These are phyloP conservation scores for Alternaria sp. DNA, from an alignment of 2,329 filamentous ascomycete genomes.

Conservation along the genomic window DNA sequence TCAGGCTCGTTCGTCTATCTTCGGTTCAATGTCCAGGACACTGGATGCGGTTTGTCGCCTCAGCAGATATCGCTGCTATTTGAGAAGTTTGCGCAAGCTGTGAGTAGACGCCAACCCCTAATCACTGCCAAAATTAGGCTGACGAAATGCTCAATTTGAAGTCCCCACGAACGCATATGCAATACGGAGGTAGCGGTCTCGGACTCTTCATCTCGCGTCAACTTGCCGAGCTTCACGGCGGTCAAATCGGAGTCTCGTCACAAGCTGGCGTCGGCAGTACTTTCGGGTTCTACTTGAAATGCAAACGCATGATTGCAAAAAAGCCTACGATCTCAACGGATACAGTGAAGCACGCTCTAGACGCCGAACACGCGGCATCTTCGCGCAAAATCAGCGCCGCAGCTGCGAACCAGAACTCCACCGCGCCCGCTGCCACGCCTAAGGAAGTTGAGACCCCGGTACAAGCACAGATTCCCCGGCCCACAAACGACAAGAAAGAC, in stretches of 20 bases:
- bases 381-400: neutral
- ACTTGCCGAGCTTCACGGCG: conserved; percentile 46
- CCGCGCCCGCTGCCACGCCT: neutral
- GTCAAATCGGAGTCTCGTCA: conserved; percentile 44
- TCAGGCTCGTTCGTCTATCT: conserved; percentile 36
- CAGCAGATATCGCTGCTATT: conserved; percentile 44
- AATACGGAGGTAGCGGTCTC: conserved; percentile 46
- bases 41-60: conserved; percentile 38
- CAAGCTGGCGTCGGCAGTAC: conserved; percentile 39
- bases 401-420: neutral
- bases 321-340: conserved; percentile 3
- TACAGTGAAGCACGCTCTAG: conserved; percentile 2
- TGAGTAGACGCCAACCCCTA: neutral
- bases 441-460: neutral
- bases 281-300: conserved; percentile 45
- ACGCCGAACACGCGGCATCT: neutral
- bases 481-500: neutral
- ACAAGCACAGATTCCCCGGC: neutral
- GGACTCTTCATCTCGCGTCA: conserved; percentile 47
- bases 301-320: conserved; percentile 20
- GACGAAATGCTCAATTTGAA: neutral
- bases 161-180: conserved; percentile 43
- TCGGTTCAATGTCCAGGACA: conserved; percentile 41
- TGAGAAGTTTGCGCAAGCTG: conserved; percentile 40
- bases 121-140: neutral